phyloP scores from a whole-genome alignment of 805 yeast genomes.

The Hanseniaspora hatyaiensis region DNA sequence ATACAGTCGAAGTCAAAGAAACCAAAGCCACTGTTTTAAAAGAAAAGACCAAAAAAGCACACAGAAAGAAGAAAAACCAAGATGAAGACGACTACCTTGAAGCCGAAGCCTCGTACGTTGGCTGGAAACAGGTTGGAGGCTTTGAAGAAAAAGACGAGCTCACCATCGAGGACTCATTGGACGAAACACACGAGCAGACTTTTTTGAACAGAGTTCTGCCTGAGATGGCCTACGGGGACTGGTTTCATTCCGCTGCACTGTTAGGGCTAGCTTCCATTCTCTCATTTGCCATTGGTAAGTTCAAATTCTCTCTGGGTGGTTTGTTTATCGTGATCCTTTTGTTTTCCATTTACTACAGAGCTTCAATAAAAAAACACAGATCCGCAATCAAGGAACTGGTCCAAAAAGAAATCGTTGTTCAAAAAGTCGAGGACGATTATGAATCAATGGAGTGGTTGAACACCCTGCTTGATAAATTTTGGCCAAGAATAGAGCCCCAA shows the following conservation, averaged over 20 bases:
- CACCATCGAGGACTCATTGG: constrained; percentile 54
- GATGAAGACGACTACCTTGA: constrained; percentile 15
- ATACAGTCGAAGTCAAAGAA: constrained; percentile 13
- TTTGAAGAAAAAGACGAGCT: constrained; percentile 63
- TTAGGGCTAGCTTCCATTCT: constrained; percentile 50
- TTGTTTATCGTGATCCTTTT: constrained; percentile 58
- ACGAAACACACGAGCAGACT: constrained; percentile 64
- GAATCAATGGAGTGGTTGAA: constrained; percentile 96
- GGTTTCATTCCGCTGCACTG: constrained; percentile 84
- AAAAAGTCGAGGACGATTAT: constrained; percentile 71
- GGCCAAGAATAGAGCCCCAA: constrained; percentile 85
- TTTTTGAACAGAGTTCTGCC: constrained; percentile 60
- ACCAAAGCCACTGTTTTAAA: constrained; percentile 11
- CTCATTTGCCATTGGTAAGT: constrained; percentile 71
- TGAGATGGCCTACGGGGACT: constrained; percentile 73
- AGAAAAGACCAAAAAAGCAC: neutral
- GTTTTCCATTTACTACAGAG: constrained; percentile 63
- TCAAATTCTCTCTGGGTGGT: constrained; percentile 67
- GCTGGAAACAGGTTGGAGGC: constrained; percentile 91
- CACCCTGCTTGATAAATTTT: constrained; percentile 75
- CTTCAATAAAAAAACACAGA: constrained; percentile 72
- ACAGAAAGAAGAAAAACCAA: neutral
- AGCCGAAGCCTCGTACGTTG: constrained; percentile 51
- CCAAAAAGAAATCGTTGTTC: constrained; percentile 73
- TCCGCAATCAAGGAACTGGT: constrained; percentile 62